Evolutionary conservation across 805 yeast genomes (phyloP).

Genomic region (Zygoascus bituminiphila): DNA sequence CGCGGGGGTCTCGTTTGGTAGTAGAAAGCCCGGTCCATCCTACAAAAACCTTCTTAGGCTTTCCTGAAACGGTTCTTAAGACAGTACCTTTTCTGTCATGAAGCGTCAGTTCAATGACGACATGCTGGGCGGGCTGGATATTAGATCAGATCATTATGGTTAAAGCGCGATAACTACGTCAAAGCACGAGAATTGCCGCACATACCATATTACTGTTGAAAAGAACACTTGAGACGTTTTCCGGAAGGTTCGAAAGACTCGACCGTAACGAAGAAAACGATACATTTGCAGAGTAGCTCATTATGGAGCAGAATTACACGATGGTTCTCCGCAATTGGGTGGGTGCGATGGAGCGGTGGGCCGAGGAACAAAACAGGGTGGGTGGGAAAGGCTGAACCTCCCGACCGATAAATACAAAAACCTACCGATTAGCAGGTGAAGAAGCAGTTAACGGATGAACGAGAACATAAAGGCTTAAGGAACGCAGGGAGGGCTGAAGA

Average conservation of each 20-base stretch:
- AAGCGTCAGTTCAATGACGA: constrained; percentile 43
- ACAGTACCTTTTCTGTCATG: constrained; percentile 11
- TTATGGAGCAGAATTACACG: neutral
- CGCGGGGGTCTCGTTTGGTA: constrained; percentile 11
- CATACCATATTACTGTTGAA: constrained; percentile 44
- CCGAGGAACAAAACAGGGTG: neutral
- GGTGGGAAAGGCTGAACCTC: neutral
- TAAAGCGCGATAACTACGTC: constrained; percentile 29
- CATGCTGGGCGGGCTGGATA: constrained; percentile 41
- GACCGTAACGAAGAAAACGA: constrained; percentile 34
- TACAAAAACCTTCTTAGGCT: constrained; percentile 30
- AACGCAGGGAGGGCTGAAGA: too few relatives aligned
- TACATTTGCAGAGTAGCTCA: constrained; percentile 26
- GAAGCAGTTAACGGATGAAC: neutral
- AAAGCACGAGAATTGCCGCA: constrained; percentile 9
- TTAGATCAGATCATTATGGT: neutral
- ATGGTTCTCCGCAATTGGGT: neutral
- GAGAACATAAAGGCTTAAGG: too few relatives aligned
- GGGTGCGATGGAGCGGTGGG: neutral
- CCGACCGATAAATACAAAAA: too few relatives aligned
- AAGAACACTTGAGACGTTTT: constrained; percentile 37
- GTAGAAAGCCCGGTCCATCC: constrained; percentile 63
- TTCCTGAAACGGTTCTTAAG: constrained; percentile 16
- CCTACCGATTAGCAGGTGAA: neutral
- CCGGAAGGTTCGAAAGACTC: constrained; percentile 49